Evolutionary conservation across 768 basidiomycete genomes (phyloP), one percentile per base, ranked within the genome.

Genomic region (Saitozyma podzolica): DNA sequence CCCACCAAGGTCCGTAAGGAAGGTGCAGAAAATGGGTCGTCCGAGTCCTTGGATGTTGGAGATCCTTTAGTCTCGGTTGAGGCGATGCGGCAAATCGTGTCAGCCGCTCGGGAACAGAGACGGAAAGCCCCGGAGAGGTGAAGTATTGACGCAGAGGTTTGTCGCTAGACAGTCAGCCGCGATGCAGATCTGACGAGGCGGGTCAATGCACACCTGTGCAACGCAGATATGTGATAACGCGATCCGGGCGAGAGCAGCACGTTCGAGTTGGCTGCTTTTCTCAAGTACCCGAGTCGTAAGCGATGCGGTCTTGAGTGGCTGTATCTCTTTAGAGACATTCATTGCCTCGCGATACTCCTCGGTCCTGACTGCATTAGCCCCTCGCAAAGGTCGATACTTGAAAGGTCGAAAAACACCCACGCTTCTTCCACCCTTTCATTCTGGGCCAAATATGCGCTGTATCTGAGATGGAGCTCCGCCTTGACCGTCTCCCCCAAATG

Each of bases 31-130:
- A 81, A 77, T 9, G 73, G 63, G 50, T 40, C 62, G 14, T 37
- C 74, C 58, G 52, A 63, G 14, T 48, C 47, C 47, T 48, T 17
- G 14, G 47, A 48, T 48, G 47, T 48, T n/a, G 57, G 55, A 29
- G 29, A 29, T 29, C 2, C 29, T 29, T 29, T 29, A 5, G 29
- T 29, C 5, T 29, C 5, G 5, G 29, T 29, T 5, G 29, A 29
- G 8, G 71, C 68, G 9, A 91, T 81, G 40, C 89, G 86, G 7
- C 84, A 78, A 0, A 91, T 75, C 0, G 84, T 84, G 19, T 91
- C 90, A 13, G 86, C 79, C 4, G 91, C 90, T 37, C 89, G 86
- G 73, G 89, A 90, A 86, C 88, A 91, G 1, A 93, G 80, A 16
- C 91, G 86, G 54, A 92, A 82, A 29, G 29, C 29, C 29, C 29